Percentiles rank a stretch among this genome's conserved stretches.
These are phyloP conservation scores for Fusarium sambucinum DNA, from an alignment of 2,329 filamentous ascomycete genomes.

Conservation along the genomic window DNA sequence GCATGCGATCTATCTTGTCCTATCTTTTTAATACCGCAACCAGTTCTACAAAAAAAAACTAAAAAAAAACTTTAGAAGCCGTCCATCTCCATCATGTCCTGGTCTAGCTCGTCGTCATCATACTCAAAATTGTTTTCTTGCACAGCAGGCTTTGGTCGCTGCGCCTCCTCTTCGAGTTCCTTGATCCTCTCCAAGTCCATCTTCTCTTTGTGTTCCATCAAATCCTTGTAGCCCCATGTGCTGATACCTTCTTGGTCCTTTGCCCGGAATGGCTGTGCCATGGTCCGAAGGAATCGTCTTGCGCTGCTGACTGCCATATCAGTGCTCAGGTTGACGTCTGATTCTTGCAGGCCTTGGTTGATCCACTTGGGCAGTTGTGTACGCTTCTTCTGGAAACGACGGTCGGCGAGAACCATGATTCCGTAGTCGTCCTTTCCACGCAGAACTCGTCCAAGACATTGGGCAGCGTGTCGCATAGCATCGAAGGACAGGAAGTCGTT, in stretches of 20 bases:
- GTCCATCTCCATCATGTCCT: conserved; percentile 67
- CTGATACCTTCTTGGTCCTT: conserved; percentile 92
- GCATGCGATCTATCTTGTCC: not conserved
- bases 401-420: conserved; percentile 98
- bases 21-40: not conserved
- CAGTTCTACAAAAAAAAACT: too few species aligned
- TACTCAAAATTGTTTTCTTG: conserved; percentile 61
- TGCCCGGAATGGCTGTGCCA: conserved; percentile 89
- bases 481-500: conserved; percentile 99
- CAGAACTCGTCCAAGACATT: conserved; percentile 93
- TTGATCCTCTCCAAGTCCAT: conserved; percentile 75
- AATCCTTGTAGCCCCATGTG: conserved; percentile 86
- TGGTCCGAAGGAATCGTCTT: conserved; percentile 88
- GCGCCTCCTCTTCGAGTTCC: conserved; percentile 65
- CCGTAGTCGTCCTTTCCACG: conserved; percentile 98
- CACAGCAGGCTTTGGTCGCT: conserved; percentile 40
- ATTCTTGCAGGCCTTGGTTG: conserved; percentile 84
- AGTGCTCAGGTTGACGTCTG: conserved; percentile 89
- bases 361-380: conserved; percentile 97
- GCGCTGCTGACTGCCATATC: conserved; percentile 94
- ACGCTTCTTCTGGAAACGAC: conserved; percentile 92
- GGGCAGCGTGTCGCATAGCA: conserved; percentile 98
- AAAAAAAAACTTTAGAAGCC: conserved; percentile 46
- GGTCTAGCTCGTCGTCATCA: conserved; percentile 65
- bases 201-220: conserved; percentile 82